Evolutionary conservation across 1,284 basidiomycete genomes (phyloP), one percentile per base, ranked within the genome.

Genomic region (Puccinia coronata): DNA sequence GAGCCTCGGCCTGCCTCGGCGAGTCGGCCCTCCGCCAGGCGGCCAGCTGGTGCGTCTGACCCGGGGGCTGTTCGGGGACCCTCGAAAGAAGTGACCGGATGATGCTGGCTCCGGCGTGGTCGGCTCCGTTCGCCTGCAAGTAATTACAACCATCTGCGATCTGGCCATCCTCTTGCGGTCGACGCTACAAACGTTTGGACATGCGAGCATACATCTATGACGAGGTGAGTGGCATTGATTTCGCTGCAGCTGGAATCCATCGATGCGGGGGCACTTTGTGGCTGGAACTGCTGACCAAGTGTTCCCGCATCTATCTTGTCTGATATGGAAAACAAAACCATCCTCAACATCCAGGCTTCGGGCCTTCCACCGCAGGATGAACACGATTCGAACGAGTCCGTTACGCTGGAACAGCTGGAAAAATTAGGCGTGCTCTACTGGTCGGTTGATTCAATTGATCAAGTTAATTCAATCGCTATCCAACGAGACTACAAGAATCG

Each of bases 401-500:
- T 78, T 25, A 43, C 75, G 16, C 8, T 53, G 28, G 12, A 65
- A 5, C 25, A 61, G 1, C 49, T 78, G 31, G 41, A 78, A 65
- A 20, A 67, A 11, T 20, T 78, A 11, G 75, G 75, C 16, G 75
- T 78, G 16, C 59, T 78, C 14, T 51, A 65, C 34, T 51, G 63
- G 59, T 51, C 41, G 23, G 69, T 55, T 36, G 75, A 78, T 11
- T 34, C 43, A 2, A 28, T 69, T 34, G 75, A 78, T 47, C n/a
- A 65, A 63, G 75, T 78, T 8, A 67, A 67, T 41, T 65, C 43
- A 20, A 67, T 67, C 25, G 43, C 61, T 20, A 49, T 28, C 12
- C 41, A 67, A 25, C 59, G 59, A 36, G 63, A 61, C 63, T 78
- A 78, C 28, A 78, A 53, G 69, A 78, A 78, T 36, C 61, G 75